These are phyloP conservation scores for Blastobotrys mokoenaii DNA, from an alignment of 805 yeast genomes.

Conservation along the genomic window DNA sequence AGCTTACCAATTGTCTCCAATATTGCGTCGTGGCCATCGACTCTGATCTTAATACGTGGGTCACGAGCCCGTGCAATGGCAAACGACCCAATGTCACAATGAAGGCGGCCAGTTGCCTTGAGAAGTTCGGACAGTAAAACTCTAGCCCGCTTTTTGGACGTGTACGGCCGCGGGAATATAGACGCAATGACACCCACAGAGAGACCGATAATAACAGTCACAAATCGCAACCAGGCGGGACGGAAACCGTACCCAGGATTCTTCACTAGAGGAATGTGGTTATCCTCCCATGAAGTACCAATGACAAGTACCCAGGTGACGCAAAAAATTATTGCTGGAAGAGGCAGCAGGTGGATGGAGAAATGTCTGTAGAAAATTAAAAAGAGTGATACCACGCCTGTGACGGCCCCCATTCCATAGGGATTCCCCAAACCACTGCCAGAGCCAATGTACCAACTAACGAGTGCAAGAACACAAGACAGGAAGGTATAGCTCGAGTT, in stretches of 20 bases:
- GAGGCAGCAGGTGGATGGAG: slow-evolving; percentile 23
- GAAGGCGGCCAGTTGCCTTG: slow-evolving; percentile 22
- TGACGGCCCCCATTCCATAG: slow-evolving; percentile 27
- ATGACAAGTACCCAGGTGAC: slow-evolving; percentile 24
- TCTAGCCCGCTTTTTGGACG: slow-evolving; percentile 27
- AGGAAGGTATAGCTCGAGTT: slow-evolving; percentile 23
- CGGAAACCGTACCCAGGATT: slow-evolving; percentile 23
- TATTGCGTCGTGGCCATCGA: slow-evolving; percentile 9
- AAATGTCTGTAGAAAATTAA: slow-evolving; percentile 27
- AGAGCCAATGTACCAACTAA: slow-evolving; percentile 29
- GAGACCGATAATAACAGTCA: slow-evolving; percentile 26
- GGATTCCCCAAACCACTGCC: slow-evolving; percentile 28
- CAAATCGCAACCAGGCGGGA: slow-evolving; percentile 30
- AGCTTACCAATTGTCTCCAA: slow-evolving; percentile 9
- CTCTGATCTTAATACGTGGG: slow-evolving; percentile 19
- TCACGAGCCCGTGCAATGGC: slow-evolving; percentile 21
- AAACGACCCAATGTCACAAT: slow-evolving; percentile 25
- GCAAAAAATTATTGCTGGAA: slow-evolving; percentile 25
- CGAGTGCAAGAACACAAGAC: slow-evolving; percentile 27
- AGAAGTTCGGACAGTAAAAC: slow-evolving; percentile 19
- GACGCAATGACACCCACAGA: slow-evolving; percentile 25
- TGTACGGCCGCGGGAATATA: slow-evolving; percentile 24
- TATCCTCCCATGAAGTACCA: slow-evolving; percentile 27
- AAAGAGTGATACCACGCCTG: slow-evolving; percentile 20
- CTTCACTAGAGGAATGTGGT: slow-evolving; percentile 13